A percentile compares a stretch with the other conserved stretches of the same genome.
phyloP scores from a whole-genome alignment of 2,329 filamentous ascomycete species.

The Trichothecium roseum region DNA sequence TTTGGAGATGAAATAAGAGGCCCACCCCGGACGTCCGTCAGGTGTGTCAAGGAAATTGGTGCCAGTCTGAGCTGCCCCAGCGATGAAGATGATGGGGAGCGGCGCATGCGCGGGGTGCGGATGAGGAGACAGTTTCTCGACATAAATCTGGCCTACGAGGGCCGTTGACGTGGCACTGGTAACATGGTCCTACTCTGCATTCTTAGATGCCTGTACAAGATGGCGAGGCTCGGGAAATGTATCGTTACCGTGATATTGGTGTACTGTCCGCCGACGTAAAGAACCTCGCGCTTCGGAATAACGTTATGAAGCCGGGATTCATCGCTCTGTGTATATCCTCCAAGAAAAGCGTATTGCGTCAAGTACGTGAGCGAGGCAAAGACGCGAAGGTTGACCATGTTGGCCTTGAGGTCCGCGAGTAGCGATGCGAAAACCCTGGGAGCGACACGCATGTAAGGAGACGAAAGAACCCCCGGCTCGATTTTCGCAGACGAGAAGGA shows the following conservation, averaged over 20 bases:
- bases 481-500: too few relatives aligned
- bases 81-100: constrained; percentile 20
- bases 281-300: constrained; percentile 13
- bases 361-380: constrained; percentile 6
- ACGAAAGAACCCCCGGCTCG: too few relatives aligned
- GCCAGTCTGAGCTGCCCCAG: constrained; percentile 18
- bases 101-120: constrained; percentile 8
- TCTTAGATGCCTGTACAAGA: constrained; percentile 3
- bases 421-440: background rate
- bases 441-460: too few relatives aligned
- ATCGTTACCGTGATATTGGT: constrained; percentile 9
- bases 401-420: background rate
- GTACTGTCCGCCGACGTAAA: constrained; percentile 18
- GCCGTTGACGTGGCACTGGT: constrained; percentile 8
- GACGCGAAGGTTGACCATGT: constrained; percentile 7
- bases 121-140: constrained; percentile 19
- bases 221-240: background rate
- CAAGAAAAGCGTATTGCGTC: constrained; percentile 7
- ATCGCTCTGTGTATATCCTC: constrained; percentile 6
- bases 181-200: constrained; percentile 6
- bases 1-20: constrained; percentile 26
- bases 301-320: constrained; percentile 6
- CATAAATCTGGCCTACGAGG: constrained; percentile 17
- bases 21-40: constrained; percentile 28
- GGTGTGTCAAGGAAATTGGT: constrained; percentile 27